phyloP scores from a whole-genome alignment of 2,329 filamentous ascomycete genomes.

The Bipolaris cookei region DNA sequence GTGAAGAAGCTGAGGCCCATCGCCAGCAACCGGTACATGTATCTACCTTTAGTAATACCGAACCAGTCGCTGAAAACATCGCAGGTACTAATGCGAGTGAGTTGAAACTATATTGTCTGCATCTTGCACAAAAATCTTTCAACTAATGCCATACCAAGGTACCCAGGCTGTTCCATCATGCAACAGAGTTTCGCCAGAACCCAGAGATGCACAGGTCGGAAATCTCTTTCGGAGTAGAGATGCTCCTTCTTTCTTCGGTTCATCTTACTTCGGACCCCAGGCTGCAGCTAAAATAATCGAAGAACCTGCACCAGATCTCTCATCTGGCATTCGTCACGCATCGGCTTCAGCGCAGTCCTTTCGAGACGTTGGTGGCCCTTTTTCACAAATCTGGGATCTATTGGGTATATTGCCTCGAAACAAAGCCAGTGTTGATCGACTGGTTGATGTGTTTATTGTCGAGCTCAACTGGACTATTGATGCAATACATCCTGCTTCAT shows the following conservation, averaged over 20 bases:
- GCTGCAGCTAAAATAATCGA: slow-evolving; percentile 29
- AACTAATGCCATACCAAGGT: neutral
- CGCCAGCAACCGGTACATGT: slow-evolving; percentile 2
- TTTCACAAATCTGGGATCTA: slow-evolving; percentile 53
- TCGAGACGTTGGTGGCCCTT: slow-evolving; percentile 36
- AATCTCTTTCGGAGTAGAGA: slow-evolving; percentile 27
- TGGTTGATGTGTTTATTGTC: slow-evolving; percentile 45
- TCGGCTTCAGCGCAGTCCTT: slow-evolving; percentile 33
- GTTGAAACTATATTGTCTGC: neutral
- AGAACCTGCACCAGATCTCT: slow-evolving; percentile 24
- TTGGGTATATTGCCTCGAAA: slow-evolving; percentile 50
- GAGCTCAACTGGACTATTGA: slow-evolving; percentile 51
- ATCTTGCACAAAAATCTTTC: neutral
- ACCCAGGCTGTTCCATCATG: neutral
- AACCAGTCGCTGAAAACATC: neutral
- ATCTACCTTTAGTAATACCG: neutral
- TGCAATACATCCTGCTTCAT: slow-evolving; percentile 45
- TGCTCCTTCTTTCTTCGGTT: slow-evolving; percentile 28
- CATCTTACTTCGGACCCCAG: slow-evolving; percentile 29
- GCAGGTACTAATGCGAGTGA: neutral
- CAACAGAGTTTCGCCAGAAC: slow-evolving; percentile 6
- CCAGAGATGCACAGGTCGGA: slow-evolving; percentile 22
- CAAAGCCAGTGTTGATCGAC: slow-evolving; percentile 47
- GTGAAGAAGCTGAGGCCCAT: slow-evolving; percentile 17
- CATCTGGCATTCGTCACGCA: slow-evolving; percentile 25